Conservation (phyloP, 805 yeast species). For the Wickerhamomyces hampshirensis region DNA sequence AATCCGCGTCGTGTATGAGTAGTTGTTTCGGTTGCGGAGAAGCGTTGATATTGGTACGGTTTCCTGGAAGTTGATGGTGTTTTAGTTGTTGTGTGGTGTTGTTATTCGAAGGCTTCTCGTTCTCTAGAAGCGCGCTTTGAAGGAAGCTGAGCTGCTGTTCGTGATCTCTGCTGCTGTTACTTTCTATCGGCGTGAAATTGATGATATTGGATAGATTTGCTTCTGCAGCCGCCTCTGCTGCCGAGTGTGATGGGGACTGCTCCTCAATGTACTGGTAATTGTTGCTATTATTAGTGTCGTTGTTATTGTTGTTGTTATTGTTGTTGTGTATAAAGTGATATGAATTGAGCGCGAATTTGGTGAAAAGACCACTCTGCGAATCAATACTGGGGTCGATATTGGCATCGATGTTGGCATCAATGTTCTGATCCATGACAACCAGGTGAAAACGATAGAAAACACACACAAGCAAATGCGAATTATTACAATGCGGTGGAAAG, state of each 20-base stretch:
- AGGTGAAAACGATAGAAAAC: too few species aligned
- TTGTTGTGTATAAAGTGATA: slow-evolving; percentile 6
- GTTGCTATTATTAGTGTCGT: slow-evolving; percentile 5
- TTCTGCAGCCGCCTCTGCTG: slow-evolving; percentile 22
- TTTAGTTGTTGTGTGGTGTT: not conserved
- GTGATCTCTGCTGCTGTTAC: not conserved
- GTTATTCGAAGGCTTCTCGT: not conserved
- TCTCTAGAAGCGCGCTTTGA: slow-evolving; percentile 8
- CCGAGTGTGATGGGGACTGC: slow-evolving; percentile 5
- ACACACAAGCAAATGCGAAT: too few species aligned
- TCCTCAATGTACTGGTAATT: slow-evolving; percentile 2
- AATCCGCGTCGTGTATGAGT: slow-evolving; percentile 17
- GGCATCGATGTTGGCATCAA: slow-evolving; percentile 12
- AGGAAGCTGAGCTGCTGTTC: slow-evolving; percentile 12
- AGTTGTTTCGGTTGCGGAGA: slow-evolving; percentile 18
- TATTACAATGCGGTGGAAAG: too few species aligned
- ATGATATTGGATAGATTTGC: slow-evolving; percentile 23
- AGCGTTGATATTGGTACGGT: too few species aligned
- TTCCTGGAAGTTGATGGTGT: too few species aligned
- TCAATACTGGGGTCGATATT: slow-evolving; percentile 23
- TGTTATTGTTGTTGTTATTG: slow-evolving; percentile 3
- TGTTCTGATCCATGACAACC: not conserved
- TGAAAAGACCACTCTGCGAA: slow-evolving; percentile 17
- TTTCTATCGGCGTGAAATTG: slow-evolving; percentile 17
- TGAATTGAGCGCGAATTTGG: slow-evolving; percentile 16